phyloP scores from a whole-genome alignment of 169 alveolate genomes.

The Babesia divergens region DNA sequence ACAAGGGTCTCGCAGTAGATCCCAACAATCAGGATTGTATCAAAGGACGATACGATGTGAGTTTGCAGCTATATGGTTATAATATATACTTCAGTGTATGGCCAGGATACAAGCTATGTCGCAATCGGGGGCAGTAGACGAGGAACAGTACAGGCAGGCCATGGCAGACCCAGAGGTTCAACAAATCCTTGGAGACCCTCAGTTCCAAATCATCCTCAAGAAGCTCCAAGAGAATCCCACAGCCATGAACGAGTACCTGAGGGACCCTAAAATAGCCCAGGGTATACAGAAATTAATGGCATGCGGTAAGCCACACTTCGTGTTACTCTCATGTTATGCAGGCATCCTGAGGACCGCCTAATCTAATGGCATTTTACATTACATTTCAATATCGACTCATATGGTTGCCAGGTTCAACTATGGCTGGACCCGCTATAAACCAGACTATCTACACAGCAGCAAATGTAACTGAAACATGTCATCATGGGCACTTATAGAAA shows the following conservation, averaged over 20 bases:
- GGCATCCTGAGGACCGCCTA: conserved; percentile 43
- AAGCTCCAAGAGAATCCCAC: conserved; percentile 84
- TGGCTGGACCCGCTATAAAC: background rate
- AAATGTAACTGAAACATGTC: too few relatives aligned
- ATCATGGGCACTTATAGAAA: too few relatives aligned
- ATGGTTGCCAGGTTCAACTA: too few relatives aligned
- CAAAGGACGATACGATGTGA: conserved; percentile 76
- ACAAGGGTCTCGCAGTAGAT: conserved; percentile 91
- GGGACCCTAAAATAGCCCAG: conserved; percentile 92
- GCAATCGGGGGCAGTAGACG: conserved; percentile 82
- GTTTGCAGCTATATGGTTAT: background rate
- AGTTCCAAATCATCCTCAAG: conserved; percentile 86
- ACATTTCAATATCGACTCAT: too few relatives aligned
- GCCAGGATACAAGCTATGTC: conserved; percentile 81
- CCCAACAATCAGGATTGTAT: conserved; percentile 86
- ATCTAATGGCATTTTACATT: too few relatives aligned
- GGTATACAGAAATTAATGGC: conserved; percentile 95
- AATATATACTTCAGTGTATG: conserved; percentile 50
- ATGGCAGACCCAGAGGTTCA: conserved; percentile 98
- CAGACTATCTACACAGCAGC: background rate
- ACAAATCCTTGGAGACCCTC: conserved; percentile 93
- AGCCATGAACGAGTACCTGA: conserved; percentile 79
- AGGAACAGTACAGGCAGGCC: conserved; percentile 82
- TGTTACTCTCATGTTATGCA: background rate
- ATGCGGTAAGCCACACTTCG: conserved; percentile 90